Conservation (phyloP, 1,284 basidiomycete genomes). For the Waitea zeae region DNA sequence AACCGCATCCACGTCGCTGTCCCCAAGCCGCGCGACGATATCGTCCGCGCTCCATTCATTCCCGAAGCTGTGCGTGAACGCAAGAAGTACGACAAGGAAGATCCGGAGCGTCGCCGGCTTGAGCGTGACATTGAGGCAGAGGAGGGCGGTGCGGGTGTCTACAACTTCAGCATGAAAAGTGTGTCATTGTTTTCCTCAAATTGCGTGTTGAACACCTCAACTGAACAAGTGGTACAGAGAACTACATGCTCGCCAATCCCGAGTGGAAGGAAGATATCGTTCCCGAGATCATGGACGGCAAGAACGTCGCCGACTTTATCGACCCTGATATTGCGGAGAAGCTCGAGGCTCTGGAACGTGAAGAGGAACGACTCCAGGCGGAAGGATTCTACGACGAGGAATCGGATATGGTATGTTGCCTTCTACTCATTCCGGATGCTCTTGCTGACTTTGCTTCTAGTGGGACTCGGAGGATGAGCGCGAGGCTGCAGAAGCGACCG, state of each 20-base stretch:
- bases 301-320: conserved; percentile 98
- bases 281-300: conserved; percentile 95
- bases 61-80: conserved; percentile 61
- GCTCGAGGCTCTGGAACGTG: conserved; percentile 91
- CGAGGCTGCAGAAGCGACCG: conserved; percentile 52
- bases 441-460: conserved; percentile 18
- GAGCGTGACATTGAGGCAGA: conserved; percentile 71
- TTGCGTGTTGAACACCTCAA: neutral
- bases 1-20: conserved; percentile 91
- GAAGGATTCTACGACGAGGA: conserved; percentile 93
- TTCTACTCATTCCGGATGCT: conserved; percentile 1
- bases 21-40: conserved; percentile 75
- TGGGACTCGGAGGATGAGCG: conserved; percentile 88
- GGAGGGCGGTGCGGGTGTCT: conserved; percentile 79
- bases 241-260: conserved; percentile 80
- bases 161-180: conserved; percentile 83
- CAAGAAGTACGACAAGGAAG: conserved; percentile 78
- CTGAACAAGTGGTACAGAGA: conserved; percentile 32
- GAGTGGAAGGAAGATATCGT: conserved; percentile 95
- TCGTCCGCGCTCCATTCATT: conserved; percentile 73
- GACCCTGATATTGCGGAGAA: conserved; percentile 97
- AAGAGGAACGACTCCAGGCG: conserved; percentile 85
- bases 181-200: conserved; percentile 12
- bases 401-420: conserved; percentile 53
- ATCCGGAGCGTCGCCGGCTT: conserved; percentile 55